phyloP scores from a whole-genome alignment of 2,329 filamentous ascomycete species.

The Penicillium sp. region DNA sequence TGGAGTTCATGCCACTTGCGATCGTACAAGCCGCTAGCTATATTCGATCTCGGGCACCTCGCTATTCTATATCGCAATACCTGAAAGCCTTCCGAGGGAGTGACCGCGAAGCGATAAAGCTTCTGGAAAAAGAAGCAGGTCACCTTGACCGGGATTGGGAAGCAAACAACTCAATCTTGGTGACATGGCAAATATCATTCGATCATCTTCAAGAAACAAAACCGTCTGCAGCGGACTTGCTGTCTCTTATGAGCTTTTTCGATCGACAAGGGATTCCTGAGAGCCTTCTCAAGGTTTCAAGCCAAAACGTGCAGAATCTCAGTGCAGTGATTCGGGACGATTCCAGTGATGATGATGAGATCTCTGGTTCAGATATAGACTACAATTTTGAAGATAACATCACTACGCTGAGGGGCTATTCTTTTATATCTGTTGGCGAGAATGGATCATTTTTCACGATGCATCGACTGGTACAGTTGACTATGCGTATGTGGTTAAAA shows the following conservation, averaged over 20 bases:
- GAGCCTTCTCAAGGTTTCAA: no score
- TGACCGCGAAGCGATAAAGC: conserved; percentile 25
- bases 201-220: conserved; percentile 23
- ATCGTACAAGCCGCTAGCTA: conserved; percentile 25
- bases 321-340: no score
- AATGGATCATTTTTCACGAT: no score
- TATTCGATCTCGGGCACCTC: conserved; percentile 17
- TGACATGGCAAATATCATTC: conserved; percentile 36
- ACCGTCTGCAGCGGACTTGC: neutral
- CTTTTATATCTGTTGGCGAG: no score
- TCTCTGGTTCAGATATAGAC: no score
- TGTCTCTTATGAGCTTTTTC: conserved; percentile 15
- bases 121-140: conserved; percentile 30
- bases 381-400: no score
- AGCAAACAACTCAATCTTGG: conserved; percentile 26
- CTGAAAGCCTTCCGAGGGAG: conserved; percentile 32
- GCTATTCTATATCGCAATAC: conserved; percentile 6
- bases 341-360: no score
- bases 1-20: conserved; percentile 32
- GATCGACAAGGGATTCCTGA: conserved; percentile 29
- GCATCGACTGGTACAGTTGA: no score
- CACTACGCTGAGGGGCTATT: no score
- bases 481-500: no score
- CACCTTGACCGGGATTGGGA: conserved; percentile 19
- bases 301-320: no score